Base-by-base conservation (phyloP, 768 basidiomycete genomes). In the Nidularia sp. region DNA sequence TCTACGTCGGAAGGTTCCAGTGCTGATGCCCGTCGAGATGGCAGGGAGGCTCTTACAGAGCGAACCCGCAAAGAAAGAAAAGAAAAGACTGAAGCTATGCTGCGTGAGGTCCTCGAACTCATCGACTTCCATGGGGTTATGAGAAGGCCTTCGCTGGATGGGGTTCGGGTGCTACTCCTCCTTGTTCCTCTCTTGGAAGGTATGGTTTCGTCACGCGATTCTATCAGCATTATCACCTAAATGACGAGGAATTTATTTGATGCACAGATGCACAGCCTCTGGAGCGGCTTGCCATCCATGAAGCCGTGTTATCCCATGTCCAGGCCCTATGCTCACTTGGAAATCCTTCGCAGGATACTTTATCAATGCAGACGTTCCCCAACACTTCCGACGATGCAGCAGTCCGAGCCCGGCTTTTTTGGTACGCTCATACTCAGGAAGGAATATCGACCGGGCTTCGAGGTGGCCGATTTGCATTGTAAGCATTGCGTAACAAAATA, bases 371-470 rank as follows among this genome's bases (percentile, higher is more conserved):
- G 32, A 57, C 70, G 55, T 57, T 61, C 13, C 52, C 68, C 34
- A 70, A 76, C 0, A 74, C 78, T 10, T 67, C 81, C 18, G 83
- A 85, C 47, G 80, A 87, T 48, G 81, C 85, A 34, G 65, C 75
- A 45, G 74, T 88, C 34, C 82, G 90, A 34, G 85, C 90, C 2
- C 77, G 93, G 32, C 76, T 95, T 33, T 95, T 92, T 65, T 96
- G 92, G 90, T 96, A 93, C 60, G 84, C 88, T 5, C 83, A 93
- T 56, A 81, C 88, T 25, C 85, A 90, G 53, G 94, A 96, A 68
- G 90, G 91, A 31, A 78, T 94, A 18, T 83, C 84, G 1, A 88
- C 83, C 6, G 94, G 87, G 18, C 76, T 95, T 53, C 79, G 85
- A 47, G 94, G 94, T n/a, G 87, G 91, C 2, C 85, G 91, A 36